Base-by-base conservation (phyloP, 306 rosid species). In the Pyrus betulifolia region DNA sequence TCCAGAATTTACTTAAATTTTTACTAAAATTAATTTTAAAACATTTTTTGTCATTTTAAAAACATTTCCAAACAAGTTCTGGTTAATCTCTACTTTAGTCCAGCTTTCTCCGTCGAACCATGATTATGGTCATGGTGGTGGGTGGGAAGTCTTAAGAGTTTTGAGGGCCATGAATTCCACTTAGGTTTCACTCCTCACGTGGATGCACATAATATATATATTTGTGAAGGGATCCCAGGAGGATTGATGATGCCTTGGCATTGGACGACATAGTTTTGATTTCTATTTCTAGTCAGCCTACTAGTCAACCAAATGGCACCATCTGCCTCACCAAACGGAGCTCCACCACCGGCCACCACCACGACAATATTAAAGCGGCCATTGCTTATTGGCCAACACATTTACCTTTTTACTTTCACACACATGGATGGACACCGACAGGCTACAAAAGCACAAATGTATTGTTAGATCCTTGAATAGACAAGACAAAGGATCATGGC, bases 91-190 rank as follows among this genome's bases (percentile, higher is more conserved):
- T 6, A 38, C 42, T 38, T 38, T 7, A 38, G 42, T 38, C 10
- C 7, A 38, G 8, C 9, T 38, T 38, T 38, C 42, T 38, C 42
- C 42, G 42, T 7, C 9, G 42, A 38, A 38, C 18, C 23, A 59
- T 59, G 71, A 75, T 75, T 75, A n/a, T 28, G 64, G 46, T 23
- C 51, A 31, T 74, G 38, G 63, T 44, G 67, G 21, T 27, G 21
- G 61, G 31, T 30, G n/a, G 33, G 49, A 68, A 25, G 33, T 3
- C 58, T 44, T 4, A 58, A 45, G 40, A 27, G 73, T 1, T 69
- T 45, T 63, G 73, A 75, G 70, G 73, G 61, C 74, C 77, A 78
- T 65, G 13, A 21, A 31, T 45, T 69, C 73, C 73, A 69, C 59
- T 73, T 58, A 13, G 6, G n/a, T 54, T 52, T 31, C 74, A 8